Evolutionary conservation across 768 basidiomycete species (phyloP), one percentile per base, ranked within the genome.

Genomic region (Lactifluus echinatus): DNA sequence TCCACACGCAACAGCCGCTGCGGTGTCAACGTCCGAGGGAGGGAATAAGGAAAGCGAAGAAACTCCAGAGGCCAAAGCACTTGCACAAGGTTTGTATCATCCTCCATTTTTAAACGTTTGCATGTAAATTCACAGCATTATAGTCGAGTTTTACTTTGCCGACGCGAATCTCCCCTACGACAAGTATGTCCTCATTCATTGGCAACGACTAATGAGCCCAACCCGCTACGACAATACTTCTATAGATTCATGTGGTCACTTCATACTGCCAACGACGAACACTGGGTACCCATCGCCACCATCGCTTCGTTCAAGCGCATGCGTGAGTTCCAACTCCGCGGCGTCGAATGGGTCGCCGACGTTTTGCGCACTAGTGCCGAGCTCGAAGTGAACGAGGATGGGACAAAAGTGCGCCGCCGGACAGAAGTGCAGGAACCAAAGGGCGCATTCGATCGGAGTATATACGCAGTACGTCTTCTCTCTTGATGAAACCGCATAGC

Each of bases 61-160:
- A 23, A 76, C 74, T 23, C 70, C 77, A 55, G 73, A 76, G 65
- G 60, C 71, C 47, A 79, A 74, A 52, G 82, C 80, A 1, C 74
- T 74, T 54, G 76, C 75, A 63, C 84, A 87, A 67, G 74, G 85
- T 81, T 59, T 54, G 77, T 68, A 19, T 40, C 10, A 44, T 36
- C 14, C 4, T 29, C 40, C 57, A 40, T 10, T 8, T 8, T 45
- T 21, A 19, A 8, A 33, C 28, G 11, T 23, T 51, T 23, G 2
- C 26, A 12, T 14, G 12, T 14, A 51, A 19, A 21, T 34, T 55
- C 1, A 56, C 45, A 12, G 24, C 50, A 33, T 50, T 43, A 23
- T 44, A 96, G 94, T 95, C 66, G 89, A 93, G 68, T 97, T 96
- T 72, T 96, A 97, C 76, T 93, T 98, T 72, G 89, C 89, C 50